A percentile compares a stretch with the other conserved stretches of the same genome.
These are phyloP conservation scores for Coniella lustricola DNA, from an alignment of 2,329 filamentous ascomycete species.

Conservation along the genomic window DNA sequence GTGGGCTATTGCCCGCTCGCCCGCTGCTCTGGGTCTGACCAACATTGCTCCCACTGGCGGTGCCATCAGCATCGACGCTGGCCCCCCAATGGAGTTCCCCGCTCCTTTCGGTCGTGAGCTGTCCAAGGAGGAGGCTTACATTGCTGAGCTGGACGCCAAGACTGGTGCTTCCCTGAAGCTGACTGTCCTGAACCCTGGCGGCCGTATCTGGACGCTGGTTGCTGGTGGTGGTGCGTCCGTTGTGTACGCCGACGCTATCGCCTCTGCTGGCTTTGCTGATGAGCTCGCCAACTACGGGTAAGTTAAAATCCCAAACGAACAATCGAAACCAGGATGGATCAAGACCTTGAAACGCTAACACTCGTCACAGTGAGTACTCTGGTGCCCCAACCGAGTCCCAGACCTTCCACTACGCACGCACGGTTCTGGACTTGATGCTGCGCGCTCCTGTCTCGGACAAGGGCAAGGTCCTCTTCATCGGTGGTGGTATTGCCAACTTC, in stretches of 20 bases:
- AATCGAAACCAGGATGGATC: not conserved
- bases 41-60: conserved; percentile 55
- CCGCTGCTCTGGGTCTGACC: conserved; percentile 79
- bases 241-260: conserved; percentile 98
- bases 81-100: conserved; percentile 97
- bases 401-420: conserved; percentile 98
- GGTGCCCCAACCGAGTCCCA: conserved; percentile 97
- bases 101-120: conserved; percentile 98
- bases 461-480: conserved; percentile 98
- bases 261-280: conserved; percentile 86
- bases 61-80: conserved; percentile 90
- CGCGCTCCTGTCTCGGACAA: conserved; percentile 76
- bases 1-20: conserved; percentile 93
- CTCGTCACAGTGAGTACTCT: conserved; percentile 71
- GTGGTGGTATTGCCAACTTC: conserved; percentile 99
- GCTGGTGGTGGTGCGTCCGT: conserved; percentile 99
- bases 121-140: conserved; percentile 98
- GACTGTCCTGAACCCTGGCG: conserved; percentile 84
- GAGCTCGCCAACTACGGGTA: conserved; percentile 91
- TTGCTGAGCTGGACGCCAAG: conserved; percentile 97
- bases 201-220: conserved; percentile 96
- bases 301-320: not conserved
- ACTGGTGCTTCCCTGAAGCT: conserved; percentile 98
- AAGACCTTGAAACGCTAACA: conserved; percentile 1
- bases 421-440: conserved; percentile 95